Evolutionary conservation across 164 flowering plant species (phyloP).

Genomic region (Dillenia suffruticosa): DNA sequence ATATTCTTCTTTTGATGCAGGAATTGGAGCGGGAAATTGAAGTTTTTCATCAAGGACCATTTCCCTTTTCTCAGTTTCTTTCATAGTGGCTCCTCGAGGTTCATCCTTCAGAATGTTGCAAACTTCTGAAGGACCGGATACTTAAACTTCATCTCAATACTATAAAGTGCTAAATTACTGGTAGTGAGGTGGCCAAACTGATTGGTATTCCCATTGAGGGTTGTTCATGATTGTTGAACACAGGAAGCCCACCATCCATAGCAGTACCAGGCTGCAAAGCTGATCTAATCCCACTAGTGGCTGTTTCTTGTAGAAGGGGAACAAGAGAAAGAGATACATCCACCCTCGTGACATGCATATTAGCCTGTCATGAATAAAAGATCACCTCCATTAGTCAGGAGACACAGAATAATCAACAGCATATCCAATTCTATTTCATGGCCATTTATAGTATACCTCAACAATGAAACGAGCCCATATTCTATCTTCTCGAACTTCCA

Average conservation of each 20-base stretch:
- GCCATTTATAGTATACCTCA: constrained; percentile 45
- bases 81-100: no score
- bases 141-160: no score
- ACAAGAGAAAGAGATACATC: constrained; percentile 69
- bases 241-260: constrained; percentile 19
- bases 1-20: no score
- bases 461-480: constrained; percentile 80
- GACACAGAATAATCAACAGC: no score
- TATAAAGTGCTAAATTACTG: no score
- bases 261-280: constrained; percentile 21
- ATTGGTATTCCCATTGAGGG: constrained; percentile 40
- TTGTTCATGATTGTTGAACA: constrained; percentile 32
- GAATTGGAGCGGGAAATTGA: no score
- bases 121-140: no score
- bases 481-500: constrained; percentile 60
- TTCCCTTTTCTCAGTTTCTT: no score
- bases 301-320: constrained; percentile 54
- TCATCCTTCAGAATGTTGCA: no score
- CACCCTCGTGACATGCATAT: constrained; percentile 51
- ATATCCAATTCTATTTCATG: no score
- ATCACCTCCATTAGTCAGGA: background rate
- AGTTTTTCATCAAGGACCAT: no score
- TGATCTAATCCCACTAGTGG: constrained; percentile 17
- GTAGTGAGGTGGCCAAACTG: constrained; percentile 17
- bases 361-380: constrained; percentile 44